These are phyloP conservation scores for Candida takata DNA, from an alignment of 805 yeast genomes.

Conservation along the genomic window DNA sequence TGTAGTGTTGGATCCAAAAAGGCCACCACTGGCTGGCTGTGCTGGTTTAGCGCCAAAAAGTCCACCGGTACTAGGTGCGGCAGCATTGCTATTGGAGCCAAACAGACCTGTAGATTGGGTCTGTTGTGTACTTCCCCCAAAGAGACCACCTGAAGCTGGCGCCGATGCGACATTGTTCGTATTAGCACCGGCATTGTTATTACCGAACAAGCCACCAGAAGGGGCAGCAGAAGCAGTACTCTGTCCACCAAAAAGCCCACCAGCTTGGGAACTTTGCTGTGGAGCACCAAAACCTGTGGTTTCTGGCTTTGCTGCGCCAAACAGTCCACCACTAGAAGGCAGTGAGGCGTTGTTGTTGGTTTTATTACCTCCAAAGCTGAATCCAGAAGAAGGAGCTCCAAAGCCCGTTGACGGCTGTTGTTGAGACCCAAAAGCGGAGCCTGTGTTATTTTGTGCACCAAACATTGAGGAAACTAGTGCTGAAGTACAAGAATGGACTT, in stretches of 20 bases:
- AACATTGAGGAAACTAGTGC: too few species aligned
- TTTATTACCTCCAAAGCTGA: constrained; percentile 15
- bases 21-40: constrained; percentile 25
- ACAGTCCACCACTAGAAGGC: constrained; percentile 8
- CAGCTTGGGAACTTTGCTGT: constrained; percentile 6
- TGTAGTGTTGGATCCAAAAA: constrained; percentile 27
- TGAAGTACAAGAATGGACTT: background rate
- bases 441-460: constrained; percentile 7
- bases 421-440: constrained; percentile 17
- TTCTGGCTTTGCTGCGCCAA: constrained; percentile 10
- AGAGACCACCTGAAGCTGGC: constrained; percentile 25
- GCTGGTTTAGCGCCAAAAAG: constrained; percentile 24
- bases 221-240: constrained; percentile 2
- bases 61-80: constrained; percentile 24
- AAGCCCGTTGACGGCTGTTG: constrained; percentile 14
- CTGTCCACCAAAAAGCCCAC: constrained; percentile 26
- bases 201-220: constrained; percentile 2
- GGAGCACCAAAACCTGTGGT: background rate
- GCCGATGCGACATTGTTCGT: constrained; percentile 5
- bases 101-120: constrained; percentile 3
- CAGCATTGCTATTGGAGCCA: constrained; percentile 5
- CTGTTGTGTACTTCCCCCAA: constrained; percentile 18
- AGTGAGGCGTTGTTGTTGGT: constrained; percentile 3
- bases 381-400: constrained; percentile 12
- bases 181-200: constrained; percentile 4